phyloP scores from a whole-genome alignment of 176 grass and related monocot species.

The Cocos nucifera region DNA sequence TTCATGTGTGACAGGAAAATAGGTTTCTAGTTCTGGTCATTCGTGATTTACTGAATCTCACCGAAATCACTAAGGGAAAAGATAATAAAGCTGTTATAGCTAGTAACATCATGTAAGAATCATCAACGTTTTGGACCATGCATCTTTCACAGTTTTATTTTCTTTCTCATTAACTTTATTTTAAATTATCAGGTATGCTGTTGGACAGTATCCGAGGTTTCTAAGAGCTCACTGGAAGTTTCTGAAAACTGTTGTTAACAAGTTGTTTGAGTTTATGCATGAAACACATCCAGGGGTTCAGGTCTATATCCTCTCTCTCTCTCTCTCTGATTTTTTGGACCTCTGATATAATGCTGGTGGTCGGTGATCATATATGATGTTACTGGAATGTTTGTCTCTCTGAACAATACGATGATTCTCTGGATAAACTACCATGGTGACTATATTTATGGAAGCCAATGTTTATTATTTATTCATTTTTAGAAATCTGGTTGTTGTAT shows the following conservation, averaged over 20 bases:
- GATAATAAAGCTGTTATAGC: slow-evolving; percentile 99
- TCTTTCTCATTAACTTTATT: slow-evolving; percentile 10
- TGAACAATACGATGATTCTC: too few relatives aligned
- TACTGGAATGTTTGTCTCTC: too few relatives aligned
- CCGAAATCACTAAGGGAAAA: slow-evolving; percentile 98
- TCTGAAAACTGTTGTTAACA: slow-evolving; percentile 96
- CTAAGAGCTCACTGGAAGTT: slow-evolving; percentile 99
- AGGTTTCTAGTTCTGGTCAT: slow-evolving; percentile 98
- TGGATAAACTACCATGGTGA: too few relatives aligned
- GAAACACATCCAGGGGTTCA: slow-evolving; percentile 99
- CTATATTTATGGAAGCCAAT: too few relatives aligned
- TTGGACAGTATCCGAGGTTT: slow-evolving; percentile 97
- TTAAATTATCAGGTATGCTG: slow-evolving; percentile 69
- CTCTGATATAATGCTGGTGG: too few relatives aligned
- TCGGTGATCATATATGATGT: too few relatives aligned
- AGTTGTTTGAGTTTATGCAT: slow-evolving; percentile 99
- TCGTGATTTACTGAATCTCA: slow-evolving; percentile 93
- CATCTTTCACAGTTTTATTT: background rate
- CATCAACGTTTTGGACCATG: background rate
- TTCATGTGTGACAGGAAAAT: slow-evolving; percentile 60
- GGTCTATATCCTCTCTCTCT: slow-evolving; percentile 27
- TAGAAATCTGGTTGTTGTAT: too few relatives aligned
- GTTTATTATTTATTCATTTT: too few relatives aligned
- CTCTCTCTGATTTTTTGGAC: background rate
- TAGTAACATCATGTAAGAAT: slow-evolving; percentile 91